Conservation (phyloP, 768 basidiomycete species). For the Tephrocybe sp. region DNA sequence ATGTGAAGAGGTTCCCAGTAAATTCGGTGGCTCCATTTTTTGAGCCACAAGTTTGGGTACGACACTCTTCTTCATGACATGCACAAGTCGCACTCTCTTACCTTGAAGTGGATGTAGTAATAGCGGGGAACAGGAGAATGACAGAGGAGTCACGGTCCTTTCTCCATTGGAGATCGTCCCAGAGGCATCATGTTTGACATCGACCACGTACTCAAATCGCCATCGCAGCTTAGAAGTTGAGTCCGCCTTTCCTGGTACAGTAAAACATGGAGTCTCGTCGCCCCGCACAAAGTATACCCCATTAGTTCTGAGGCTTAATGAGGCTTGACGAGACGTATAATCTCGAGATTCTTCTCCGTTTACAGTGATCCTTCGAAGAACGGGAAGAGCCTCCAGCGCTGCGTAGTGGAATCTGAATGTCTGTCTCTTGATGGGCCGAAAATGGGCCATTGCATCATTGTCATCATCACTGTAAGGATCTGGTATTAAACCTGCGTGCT, state of each 20-base stretch:
- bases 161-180: constrained; percentile 60
- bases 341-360: constrained; percentile 69
- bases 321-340: constrained; percentile 74
- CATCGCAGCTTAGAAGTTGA: constrained; percentile 49
- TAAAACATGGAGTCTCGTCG: constrained; percentile 43
- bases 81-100: constrained; percentile 64
- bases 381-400: constrained; percentile 61
- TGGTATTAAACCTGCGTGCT: constrained; percentile 44
- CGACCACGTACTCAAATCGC: constrained; percentile 80
- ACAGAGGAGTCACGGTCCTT: constrained; percentile 67
- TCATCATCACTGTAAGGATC: constrained; percentile 26
- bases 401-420: constrained; percentile 71
- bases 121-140: constrained; percentile 72
- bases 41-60: constrained; percentile 63
- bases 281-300: constrained; percentile 78
- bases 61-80: constrained; percentile 69
- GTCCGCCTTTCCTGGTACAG: constrained; percentile 16
- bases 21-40: constrained; percentile 47
- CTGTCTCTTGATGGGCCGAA: constrained; percentile 57
- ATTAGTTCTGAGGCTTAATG: constrained; percentile 61
- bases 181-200: constrained; percentile 48
- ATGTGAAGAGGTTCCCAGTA: constrained; percentile 1
- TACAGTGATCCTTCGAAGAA: constrained; percentile 66
- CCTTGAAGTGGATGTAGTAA: constrained; percentile 63
- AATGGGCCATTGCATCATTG: constrained; percentile 54